A percentile compares a stretch with the other conserved stretches of the same genome.
Conservation (phyloP, 1,284 basidiomycete genomes). For the Pseudozyma flocculosa region DNA sequence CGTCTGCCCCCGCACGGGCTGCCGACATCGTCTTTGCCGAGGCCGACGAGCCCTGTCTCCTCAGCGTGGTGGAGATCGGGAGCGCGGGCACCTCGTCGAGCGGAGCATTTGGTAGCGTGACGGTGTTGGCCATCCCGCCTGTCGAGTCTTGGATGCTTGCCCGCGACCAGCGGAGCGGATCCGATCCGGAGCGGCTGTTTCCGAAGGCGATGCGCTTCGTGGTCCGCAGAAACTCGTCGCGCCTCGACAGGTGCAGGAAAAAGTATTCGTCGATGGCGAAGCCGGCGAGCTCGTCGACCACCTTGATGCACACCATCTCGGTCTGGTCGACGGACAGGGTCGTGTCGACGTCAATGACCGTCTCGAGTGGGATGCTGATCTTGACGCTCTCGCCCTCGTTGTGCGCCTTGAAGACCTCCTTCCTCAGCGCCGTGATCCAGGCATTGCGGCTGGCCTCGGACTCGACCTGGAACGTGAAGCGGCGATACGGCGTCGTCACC, state of each 20-base stretch:
- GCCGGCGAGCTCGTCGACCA: constrained; percentile 39
- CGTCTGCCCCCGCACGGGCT: too few relatives aligned
- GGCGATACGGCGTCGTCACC: constrained; percentile 52
- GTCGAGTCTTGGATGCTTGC: constrained; percentile 29
- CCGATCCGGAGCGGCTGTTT: too few relatives aligned
- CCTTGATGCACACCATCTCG: constrained; percentile 45
- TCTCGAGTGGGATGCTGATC: constrained; percentile 88
- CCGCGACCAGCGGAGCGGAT: too few relatives aligned
- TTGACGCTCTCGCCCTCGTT: constrained; percentile 89
- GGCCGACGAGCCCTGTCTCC: neutral
- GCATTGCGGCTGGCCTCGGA: constrained; percentile 51
- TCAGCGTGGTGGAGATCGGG: neutral
- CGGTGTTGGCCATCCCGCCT: constrained; percentile 5
- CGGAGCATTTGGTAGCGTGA: constrained; percentile 8
- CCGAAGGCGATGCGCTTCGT: too few relatives aligned
- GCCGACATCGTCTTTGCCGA: neutral
- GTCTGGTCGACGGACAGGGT: constrained; percentile 59
- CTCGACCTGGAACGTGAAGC: constrained; percentile 56
- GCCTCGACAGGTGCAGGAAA: constrained; percentile 40
- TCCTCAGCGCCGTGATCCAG: constrained; percentile 90
- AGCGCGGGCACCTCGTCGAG: constrained; percentile 22
- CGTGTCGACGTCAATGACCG: constrained; percentile 82
- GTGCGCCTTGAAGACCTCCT: constrained; percentile 86
- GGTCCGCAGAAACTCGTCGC: constrained; percentile 14
- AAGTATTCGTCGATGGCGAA: constrained; percentile 49